Base-by-base conservation (phyloP, 441 rosid genomes). In the Breynia disticha region DNA sequence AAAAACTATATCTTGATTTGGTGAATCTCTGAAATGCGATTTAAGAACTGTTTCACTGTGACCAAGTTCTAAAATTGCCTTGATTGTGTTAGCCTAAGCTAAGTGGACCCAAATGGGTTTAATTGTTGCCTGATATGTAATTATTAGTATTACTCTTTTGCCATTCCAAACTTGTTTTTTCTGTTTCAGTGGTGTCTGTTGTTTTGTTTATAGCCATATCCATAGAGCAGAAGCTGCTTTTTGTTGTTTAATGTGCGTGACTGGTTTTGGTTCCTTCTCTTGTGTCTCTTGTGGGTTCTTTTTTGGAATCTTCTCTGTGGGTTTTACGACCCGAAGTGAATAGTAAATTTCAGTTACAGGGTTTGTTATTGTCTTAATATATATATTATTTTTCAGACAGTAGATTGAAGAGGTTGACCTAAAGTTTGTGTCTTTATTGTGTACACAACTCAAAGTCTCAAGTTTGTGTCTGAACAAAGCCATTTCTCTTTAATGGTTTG, bases 31-130 rank as follows among this genome's bases (percentile, higher is more conserved):
- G n/a, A n/a, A n/a, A n/a, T 24, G 32, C 3, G 32, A 2, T 24
- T 24, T 60, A 43, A 32, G 39, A 22, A 51, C 46, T 60, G 51
- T 61, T 67, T 59, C n/a, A n/a, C n/a, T n/a, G n/a, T n/a, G 54
- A 54, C 58, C 56, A 64, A 47, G 54, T 61, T 21, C 38, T 48
- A 63, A 73, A 67, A 67, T 50, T 62, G 73, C 70, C 73, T 82
- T 76, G 90, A 82, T 81, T 81, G 68, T 74, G 86, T 72, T 72
- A n/a, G n/a, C n/a, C 56, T 48, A 76, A 78, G 90, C 72, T 47
- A 64, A 63, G 55, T 8, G 43, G 43, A 39, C 43, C 43, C 43
- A 39, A 6, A 39, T 39, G 15, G 2, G 2, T 39, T 4, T 6
- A 39, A 8, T 39, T 39, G 43, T 39, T 39, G 5, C 63, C 63